phyloP scores from a whole-genome alignment of 306 rosid species.

The Sechiopsis laciniata region DNA sequence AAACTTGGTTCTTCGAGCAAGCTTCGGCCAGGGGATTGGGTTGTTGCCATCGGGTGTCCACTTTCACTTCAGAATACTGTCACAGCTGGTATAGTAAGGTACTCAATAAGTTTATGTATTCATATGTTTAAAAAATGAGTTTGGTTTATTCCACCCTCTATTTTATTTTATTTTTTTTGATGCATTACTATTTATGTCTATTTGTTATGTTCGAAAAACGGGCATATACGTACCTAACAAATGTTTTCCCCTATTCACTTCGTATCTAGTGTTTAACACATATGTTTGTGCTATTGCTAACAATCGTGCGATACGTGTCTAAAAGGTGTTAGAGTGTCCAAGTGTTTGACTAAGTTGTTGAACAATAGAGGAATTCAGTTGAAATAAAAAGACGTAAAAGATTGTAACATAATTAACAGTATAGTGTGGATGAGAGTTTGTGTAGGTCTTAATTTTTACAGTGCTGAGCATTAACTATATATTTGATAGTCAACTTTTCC shows the following conservation, averaged over 20 bases:
- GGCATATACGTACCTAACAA: neutral
- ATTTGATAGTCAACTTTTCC: neutral
- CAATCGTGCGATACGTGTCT: neutral
- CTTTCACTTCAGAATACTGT: conserved; percentile 85
- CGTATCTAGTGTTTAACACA: neutral
- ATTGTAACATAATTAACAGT: too few relatives aligned
- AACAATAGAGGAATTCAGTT: too few relatives aligned
- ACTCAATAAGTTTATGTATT: neutral
- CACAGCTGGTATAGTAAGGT: conserved; percentile 95
- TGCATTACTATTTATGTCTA: neutral
- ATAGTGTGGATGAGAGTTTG: too few relatives aligned
- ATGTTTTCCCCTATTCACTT: neutral
- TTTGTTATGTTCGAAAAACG: neutral
- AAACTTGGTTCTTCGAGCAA: conserved; percentile 67
- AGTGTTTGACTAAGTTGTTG: too few relatives aligned
- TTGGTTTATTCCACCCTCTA: neutral
- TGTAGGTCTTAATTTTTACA: too few relatives aligned
- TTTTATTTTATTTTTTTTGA: too few relatives aligned
- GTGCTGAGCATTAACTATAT: neutral
- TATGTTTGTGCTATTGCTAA: neutral
- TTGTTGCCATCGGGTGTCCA: conserved; percentile 78
- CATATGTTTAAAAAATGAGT: too few relatives aligned
- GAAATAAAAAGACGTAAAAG: too few relatives aligned
- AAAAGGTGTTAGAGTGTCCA: neutral
- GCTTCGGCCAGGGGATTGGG: conserved; percentile 97